Conservation (phyloP, 805 yeast genomes). For the Vanderwaltozyma yarrowii region DNA sequence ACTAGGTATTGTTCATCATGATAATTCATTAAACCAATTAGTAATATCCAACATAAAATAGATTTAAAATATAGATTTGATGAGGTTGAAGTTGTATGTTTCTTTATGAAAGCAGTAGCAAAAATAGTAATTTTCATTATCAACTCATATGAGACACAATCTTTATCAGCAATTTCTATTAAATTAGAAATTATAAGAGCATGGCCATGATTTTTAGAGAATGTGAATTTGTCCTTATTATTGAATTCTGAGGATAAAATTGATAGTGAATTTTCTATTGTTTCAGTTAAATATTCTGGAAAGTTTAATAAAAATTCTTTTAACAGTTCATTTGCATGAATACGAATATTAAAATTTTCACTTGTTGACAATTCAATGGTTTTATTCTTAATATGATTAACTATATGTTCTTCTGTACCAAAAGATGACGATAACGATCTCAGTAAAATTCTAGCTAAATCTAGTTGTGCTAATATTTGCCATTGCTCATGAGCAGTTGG, state of each 20-base stretch:
- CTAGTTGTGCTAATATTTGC: slow-evolving; percentile 17
- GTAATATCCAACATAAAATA: slow-evolving; percentile 48
- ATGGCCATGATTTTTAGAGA: slow-evolving; percentile 31
- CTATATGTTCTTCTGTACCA: slow-evolving; percentile 17
- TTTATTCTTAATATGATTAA: slow-evolving; percentile 25
- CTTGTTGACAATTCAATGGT: slow-evolving; percentile 32
- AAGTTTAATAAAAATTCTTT: slow-evolving; percentile 25
- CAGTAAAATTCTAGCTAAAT: slow-evolving; percentile 13
- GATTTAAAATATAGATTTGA: slow-evolving; percentile 29
- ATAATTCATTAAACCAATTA: slow-evolving; percentile 55
- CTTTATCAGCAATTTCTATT: slow-evolving; percentile 28
- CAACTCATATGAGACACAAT: slow-evolving; percentile 36
- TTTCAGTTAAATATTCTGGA: slow-evolving; percentile 30
- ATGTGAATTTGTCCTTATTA: slow-evolving; percentile 18
- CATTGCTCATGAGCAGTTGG: slow-evolving; percentile 11
- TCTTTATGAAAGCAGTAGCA: slow-evolving; percentile 36
- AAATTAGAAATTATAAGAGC: slow-evolving; percentile 31
- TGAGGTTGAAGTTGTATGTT: slow-evolving; percentile 25
- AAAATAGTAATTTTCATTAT: slow-evolving; percentile 36
- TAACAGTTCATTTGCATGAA: slow-evolving; percentile 31
- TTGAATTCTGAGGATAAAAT: slow-evolving; percentile 30
- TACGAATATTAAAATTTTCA: slow-evolving; percentile 33
- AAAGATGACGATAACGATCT: slow-evolving; percentile 23
- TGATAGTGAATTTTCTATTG: slow-evolving; percentile 28
- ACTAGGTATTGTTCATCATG: slow-evolving; percentile 42